Conservation (phyloP, 164 flowering plant species). For the Tetrastigma voinierianum region DNA sequence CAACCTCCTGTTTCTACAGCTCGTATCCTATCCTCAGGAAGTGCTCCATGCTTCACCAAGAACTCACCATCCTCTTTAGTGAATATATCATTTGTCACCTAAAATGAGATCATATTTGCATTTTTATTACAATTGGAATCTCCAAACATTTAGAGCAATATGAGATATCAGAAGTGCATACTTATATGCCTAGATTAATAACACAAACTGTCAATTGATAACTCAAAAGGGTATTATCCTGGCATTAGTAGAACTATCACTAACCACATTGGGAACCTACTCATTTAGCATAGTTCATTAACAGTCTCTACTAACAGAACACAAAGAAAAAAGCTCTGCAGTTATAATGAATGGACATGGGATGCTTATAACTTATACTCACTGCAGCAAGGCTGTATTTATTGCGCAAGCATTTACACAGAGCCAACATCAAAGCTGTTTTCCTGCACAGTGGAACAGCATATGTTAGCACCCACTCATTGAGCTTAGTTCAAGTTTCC, state of each 20-base stretch:
- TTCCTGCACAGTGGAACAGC: slow-evolving; percentile 46
- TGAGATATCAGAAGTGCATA: too few relatives aligned
- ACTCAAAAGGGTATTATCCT: too few relatives aligned
- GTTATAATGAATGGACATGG: not conserved
- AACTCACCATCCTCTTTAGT: slow-evolving; percentile 98
- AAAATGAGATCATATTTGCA: not conserved
- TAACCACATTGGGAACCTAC: too few relatives aligned
- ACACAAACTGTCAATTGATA: too few relatives aligned
- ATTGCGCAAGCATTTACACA: slow-evolving; percentile 72
- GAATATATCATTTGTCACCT: slow-evolving; percentile 99
- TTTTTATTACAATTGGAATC: not conserved
- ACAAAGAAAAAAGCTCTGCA: not conserved
- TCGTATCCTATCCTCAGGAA: slow-evolving; percentile 95
- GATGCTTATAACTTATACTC: slow-evolving; percentile 25
- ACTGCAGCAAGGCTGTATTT: slow-evolving; percentile 99
- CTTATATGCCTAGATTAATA: too few relatives aligned
- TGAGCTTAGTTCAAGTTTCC: not conserved
- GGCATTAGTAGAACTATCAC: too few relatives aligned
- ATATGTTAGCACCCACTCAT: not conserved
- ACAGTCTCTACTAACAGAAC: not conserved
- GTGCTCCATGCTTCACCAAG: slow-evolving; percentile 90
- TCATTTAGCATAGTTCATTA: too few relatives aligned
- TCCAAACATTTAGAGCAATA: too few relatives aligned
- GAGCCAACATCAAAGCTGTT: slow-evolving; percentile 92
- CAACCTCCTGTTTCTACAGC: slow-evolving; percentile 99